Base-by-base conservation (phyloP, 345 rosid genomes). In the Bruguiera gymnorhiza region DNA sequence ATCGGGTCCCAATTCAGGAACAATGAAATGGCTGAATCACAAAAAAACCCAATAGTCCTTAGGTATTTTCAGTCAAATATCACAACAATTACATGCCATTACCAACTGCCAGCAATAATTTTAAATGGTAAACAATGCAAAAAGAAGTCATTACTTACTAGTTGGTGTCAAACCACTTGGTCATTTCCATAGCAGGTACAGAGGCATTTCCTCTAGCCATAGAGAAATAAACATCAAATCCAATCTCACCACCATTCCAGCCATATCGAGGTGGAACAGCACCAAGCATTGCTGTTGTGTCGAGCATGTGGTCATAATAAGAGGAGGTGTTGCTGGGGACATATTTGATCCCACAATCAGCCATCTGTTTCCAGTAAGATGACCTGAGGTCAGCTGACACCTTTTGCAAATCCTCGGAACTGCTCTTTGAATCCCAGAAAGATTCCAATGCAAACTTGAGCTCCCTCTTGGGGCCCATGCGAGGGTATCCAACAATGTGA, bases 161-260 rank as follows among this genome's bases (percentile, higher is more conserved):
- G 91, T 94, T 94, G 85, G 98, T 94, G 86, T 94, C 98, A 67
- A 94, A 91, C 98, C 98, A 94, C 92, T 94, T 94, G 84, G 98
- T 94, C 98, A 94, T 94, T 77, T 94, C 98, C 98, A 94, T 94
- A 53, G 98, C 98, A 1, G 98, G 97, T 5, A 88, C 96, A 58
- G 95, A 73, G 78, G 98, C 98, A 64, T 94, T 94, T 57, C 98
- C 98, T 85, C 98, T 89, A 65, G 97, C 98, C 97, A 94, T 91
- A 62, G 98, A 94, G 81, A 94, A 94, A 87, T 82, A 94, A 57
- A 81, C 78, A 63, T 88, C 95, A 0, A 89, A 86, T 10, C 90
- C 97, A 15, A 94, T 94, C 95, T 94, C 96, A 2, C 95, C 98
- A 64, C 86, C 87, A 19, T 72, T 85, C 89, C 88, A 94, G 48